These are phyloP conservation scores for Ganoderma meredithae DNA, from an alignment of 1,284 basidiomycete genomes.

Conservation along the genomic window DNA sequence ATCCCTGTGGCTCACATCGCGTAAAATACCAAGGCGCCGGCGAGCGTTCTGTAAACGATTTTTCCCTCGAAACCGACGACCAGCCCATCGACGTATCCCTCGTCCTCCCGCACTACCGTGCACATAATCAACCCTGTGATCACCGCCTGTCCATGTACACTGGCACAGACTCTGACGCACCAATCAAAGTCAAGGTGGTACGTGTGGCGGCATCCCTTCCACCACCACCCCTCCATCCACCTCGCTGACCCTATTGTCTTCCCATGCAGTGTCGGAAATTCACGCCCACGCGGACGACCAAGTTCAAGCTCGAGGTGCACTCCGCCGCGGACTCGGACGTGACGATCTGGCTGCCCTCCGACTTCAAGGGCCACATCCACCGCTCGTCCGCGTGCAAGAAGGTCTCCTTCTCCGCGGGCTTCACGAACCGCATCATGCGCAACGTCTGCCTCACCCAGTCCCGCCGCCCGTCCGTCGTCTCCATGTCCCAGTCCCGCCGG, in stretches of 20 bases:
- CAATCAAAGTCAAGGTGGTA: conserved; percentile 74
- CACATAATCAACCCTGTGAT: conserved; percentile 70
- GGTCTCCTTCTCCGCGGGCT: conserved; percentile 71
- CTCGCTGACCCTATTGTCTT: conserved; percentile 1
- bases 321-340: conserved; percentile 64
- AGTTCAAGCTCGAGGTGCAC: conserved; percentile 71
- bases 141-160: conserved; percentile 76
- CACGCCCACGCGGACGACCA: conserved; percentile 54
- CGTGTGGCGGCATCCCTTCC: conserved; percentile 16
- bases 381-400: conserved; percentile 51
- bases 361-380: conserved; percentile 73
- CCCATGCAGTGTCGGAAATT: conserved; percentile 66
- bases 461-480: conserved; percentile 41
- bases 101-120: conserved; percentile 77
- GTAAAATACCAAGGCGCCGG: conserved; percentile 43
- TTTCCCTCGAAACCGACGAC: conserved; percentile 58
- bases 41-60: conserved; percentile 58
- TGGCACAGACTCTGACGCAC: conserved; percentile 53
- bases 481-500: conserved; percentile 43
- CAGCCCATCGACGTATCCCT: conserved; percentile 68
- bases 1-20: conserved; percentile 39
- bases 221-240: not conserved
- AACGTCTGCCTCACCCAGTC: conserved; percentile 64
- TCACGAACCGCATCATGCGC: conserved; percentile 70
- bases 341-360: conserved; percentile 77